These are phyloP conservation scores for Musa beccarii DNA, from an alignment of 176 grass and related monocot genomes.

Conservation along the genomic window DNA sequence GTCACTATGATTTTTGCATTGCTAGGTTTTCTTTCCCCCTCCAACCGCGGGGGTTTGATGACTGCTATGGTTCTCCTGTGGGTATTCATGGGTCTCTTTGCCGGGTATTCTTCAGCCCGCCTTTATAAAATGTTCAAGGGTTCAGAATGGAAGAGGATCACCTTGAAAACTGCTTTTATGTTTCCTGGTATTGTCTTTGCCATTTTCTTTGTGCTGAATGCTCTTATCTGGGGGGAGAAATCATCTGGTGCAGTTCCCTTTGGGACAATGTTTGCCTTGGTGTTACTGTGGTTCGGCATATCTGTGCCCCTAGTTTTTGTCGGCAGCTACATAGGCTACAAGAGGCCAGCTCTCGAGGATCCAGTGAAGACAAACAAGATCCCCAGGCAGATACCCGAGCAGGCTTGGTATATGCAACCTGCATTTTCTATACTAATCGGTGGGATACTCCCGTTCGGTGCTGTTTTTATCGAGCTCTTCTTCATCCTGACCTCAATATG, in stretches of 20 bases:
- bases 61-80: conserved; percentile 75
- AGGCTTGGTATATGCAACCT: conserved; percentile 67
- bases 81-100: conserved; percentile 74
- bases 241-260: conserved; percentile 79
- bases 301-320: conserved; percentile 69
- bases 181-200: conserved; percentile 72
- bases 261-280: conserved; percentile 68
- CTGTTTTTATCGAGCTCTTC: conserved; percentile 79
- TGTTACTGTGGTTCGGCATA: conserved; percentile 70
- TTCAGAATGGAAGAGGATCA: conserved; percentile 72
- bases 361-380: conserved; percentile 78
- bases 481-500: conserved; percentile 75
- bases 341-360: conserved; percentile 61
- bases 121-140: conserved; percentile 86
- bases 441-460: conserved; percentile 61
- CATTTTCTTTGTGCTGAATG: conserved; percentile 65
- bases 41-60: conserved; percentile 65
- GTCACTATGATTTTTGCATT: conserved; percentile 77
- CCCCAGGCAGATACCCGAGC: conserved; percentile 67
- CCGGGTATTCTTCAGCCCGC: conserved; percentile 62
- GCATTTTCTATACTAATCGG: conserved; percentile 60
- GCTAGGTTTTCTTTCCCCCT: conserved; percentile 69
- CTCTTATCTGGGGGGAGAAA: conserved; percentile 73
- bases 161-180: conserved; percentile 73
- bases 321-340: conserved; percentile 73